phyloP scores from a whole-genome alignment of 306 rosid species.

The Begonia peltatifolia region DNA sequence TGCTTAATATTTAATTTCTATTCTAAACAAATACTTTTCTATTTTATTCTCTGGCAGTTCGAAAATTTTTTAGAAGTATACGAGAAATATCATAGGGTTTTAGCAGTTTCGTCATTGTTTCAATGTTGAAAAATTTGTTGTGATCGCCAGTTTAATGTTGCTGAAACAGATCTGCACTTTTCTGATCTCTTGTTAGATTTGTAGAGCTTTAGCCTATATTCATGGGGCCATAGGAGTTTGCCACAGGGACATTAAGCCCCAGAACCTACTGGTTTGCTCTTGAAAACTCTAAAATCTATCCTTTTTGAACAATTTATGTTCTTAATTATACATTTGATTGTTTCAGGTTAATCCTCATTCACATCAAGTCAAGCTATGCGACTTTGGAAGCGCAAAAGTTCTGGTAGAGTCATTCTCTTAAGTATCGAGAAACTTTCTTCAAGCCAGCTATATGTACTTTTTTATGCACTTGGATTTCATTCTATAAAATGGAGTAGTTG shows the following conservation, averaged over 20 bases:
- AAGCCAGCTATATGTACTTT: too few species aligned
- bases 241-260: slow-evolving; percentile 59
- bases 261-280: slow-evolving; percentile 45
- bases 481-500: too few species aligned
- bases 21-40: too few species aligned
- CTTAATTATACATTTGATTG: slow-evolving; percentile 7
- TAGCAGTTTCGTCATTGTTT: too few species aligned
- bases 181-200: slow-evolving; percentile 29
- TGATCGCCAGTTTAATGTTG: neutral
- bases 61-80: too few species aligned
- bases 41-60: too few species aligned
- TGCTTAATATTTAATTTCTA: too few species aligned
- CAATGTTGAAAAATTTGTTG: too few species aligned
- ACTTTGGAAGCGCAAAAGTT: slow-evolving; percentile 77
- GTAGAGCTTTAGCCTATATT: slow-evolving; percentile 59
- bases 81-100: too few species aligned
- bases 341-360: slow-evolving; percentile 62
- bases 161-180: neutral
- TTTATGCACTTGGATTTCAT: too few species aligned
- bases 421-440: neutral
- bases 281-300: neutral
- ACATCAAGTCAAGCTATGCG: slow-evolving; percentile 50
- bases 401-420: slow-evolving; percentile 30
- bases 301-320: slow-evolving; percentile 1
- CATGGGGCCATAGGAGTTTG: slow-evolving; percentile 54